A percentile compares a stretch with the other conserved stretches of the same genome.
Evolutionary conservation across 1,284 basidiomycete genomes (phyloP).

Genomic region (Tetrapyrgos nigripes): DNA sequence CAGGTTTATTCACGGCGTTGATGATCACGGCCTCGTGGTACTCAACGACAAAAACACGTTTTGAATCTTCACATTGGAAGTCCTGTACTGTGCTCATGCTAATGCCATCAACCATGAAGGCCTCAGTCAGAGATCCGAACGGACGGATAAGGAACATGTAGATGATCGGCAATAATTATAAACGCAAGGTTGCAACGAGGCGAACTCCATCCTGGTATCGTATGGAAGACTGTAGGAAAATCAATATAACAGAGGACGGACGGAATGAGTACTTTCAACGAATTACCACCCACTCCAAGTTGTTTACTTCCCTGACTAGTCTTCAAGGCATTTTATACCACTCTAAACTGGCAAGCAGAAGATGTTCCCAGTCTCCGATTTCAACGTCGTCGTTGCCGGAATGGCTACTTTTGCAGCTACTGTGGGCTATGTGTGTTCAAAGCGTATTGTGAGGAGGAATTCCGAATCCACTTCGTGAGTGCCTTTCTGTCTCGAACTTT

Average conservation of each 20-base stretch:
- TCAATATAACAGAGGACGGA: too few relatives aligned
- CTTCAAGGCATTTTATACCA: not conserved
- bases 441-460: slow-evolving; percentile 5
- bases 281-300: not conserved
- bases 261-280: too few relatives aligned
- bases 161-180: not conserved
- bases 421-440: slow-evolving; percentile 57
- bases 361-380: slow-evolving; percentile 23
- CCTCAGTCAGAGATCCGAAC: not conserved
- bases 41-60: not conserved
- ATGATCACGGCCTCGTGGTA: too few relatives aligned
- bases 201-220: too few relatives aligned
- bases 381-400: slow-evolving; percentile 58
- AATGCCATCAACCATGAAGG: too few relatives aligned
- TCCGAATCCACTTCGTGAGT: not conserved
- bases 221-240: too few relatives aligned
- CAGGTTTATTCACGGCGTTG: too few relatives aligned
- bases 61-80: not conserved
- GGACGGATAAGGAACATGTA: not conserved
- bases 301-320: not conserved
- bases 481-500: not conserved
- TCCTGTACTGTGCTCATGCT: too few relatives aligned
- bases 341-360: not conserved
- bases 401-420: slow-evolving; percentile 64
- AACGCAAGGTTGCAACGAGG: not conserved